Percentiles rank a stretch among this genome's conserved stretches.
These are phyloP conservation scores for Diaporthe humulicola DNA, from an alignment of 2,329 filamentous ascomycete genomes.

Conservation along the genomic window DNA sequence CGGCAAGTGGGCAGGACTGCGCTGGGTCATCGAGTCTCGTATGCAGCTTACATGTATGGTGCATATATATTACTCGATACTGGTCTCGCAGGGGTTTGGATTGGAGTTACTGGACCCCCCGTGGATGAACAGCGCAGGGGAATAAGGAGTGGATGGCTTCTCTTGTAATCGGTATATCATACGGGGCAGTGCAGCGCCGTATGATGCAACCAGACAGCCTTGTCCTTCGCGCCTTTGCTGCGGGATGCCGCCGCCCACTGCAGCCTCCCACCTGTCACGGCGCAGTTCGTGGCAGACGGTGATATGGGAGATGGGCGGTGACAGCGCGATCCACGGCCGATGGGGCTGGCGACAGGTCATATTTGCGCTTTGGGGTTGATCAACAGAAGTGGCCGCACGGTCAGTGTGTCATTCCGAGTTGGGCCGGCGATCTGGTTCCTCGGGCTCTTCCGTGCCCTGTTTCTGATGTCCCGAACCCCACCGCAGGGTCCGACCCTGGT, in stretches of 20 bases:
- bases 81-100: neutral
- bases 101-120: neutral
- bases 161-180: neutral
- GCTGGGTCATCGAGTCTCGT: neutral
- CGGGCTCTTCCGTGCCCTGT: conserved; percentile 21
- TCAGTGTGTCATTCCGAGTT: conserved; percentile 19
- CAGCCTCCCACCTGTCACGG: conserved; percentile 21
- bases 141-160: neutral
- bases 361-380: neutral
- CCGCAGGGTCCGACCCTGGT: conserved; percentile 18
- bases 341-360: conserved; percentile 10
- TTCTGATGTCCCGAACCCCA: conserved; percentile 13
- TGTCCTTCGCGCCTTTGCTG: neutral
- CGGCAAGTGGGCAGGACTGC: neutral
- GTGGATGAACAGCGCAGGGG: neutral
- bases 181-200: neutral
- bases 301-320: neutral
- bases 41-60: neutral
- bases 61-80: neutral
- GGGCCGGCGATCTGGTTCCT: conserved; percentile 14
- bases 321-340: conserved; percentile 10
- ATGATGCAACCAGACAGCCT: neutral
- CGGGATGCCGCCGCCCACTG: conserved; percentile 12
- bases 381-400: neutral
- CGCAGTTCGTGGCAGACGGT: neutral